phyloP scores from a whole-genome alignment of 2,329 filamentous ascomycete species.

The Verticillium isaacii region DNA sequence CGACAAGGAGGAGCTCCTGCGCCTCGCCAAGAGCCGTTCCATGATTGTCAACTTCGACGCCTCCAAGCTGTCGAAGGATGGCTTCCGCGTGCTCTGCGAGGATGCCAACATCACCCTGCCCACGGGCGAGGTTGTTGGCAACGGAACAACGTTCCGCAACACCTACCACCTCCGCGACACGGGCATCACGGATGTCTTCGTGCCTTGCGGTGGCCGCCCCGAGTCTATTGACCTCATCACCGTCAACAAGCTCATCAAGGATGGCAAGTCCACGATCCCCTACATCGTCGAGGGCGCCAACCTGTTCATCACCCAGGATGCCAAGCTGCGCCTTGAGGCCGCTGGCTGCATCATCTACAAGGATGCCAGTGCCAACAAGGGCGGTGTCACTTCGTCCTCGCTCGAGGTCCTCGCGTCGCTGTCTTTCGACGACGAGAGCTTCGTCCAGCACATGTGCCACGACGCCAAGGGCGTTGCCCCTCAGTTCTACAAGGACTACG shows the following conservation, averaged over 20 bases:
- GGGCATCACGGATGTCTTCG: slow-evolving; percentile 79
- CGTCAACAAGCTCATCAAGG: slow-evolving; percentile 80
- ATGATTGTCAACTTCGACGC: slow-evolving; percentile 89
- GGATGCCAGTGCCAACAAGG: slow-evolving; percentile 97
- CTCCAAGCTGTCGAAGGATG: slow-evolving; percentile 78
- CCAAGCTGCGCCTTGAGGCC: slow-evolving; percentile 89
- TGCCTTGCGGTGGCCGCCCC: slow-evolving; percentile 92
- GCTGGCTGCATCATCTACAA: slow-evolving; percentile 97
- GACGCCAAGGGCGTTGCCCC: slow-evolving; percentile 67
- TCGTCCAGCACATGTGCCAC: slow-evolving; percentile 92
- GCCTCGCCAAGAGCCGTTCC: slow-evolving; percentile 76
- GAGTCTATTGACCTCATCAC: slow-evolving; percentile 93
- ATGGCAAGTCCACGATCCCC: slow-evolving; percentile 81
- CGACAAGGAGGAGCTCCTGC: slow-evolving; percentile 75
- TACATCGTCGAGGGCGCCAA: slow-evolving; percentile 98
- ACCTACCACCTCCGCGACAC: slow-evolving; percentile 86
- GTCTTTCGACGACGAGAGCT: slow-evolving; percentile 86
- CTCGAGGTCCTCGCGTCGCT: slow-evolving; percentile 92
- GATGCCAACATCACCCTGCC: slow-evolving; percentile 87
- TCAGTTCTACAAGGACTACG: slow-evolving; percentile 89
- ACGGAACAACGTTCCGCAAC: slow-evolving; percentile 95
- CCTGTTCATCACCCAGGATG: slow-evolving; percentile 97
- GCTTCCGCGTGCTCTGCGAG: slow-evolving; percentile 89
- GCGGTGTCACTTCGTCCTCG: slow-evolving; percentile 94
- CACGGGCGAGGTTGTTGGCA: slow-evolving; percentile 78